Evolutionary conservation across 179 eudicot species (phyloP), one percentile per base, ranked within the genome.

Genomic region (Heliamphora pulchella): DNA sequence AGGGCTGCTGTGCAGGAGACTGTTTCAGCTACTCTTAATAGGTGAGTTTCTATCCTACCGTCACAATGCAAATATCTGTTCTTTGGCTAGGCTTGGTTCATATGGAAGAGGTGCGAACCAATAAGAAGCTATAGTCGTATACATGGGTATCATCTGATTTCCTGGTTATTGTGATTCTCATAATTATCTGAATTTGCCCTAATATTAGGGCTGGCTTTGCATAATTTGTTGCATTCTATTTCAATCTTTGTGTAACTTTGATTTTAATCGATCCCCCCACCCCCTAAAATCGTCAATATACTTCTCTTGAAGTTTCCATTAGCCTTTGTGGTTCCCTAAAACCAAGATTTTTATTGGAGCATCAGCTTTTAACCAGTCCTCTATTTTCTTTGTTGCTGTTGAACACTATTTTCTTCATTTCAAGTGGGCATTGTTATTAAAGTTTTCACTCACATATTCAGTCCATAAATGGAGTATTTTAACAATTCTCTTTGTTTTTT

Each of bases 1-100:
- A 93, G 80, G 82, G 98, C 98, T 85, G 90, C 97, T 83, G 91
- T 95, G 59, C 98, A 93, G 87, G 98, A 95, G 84, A 93, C 97
- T 80, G 98, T 95, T 78, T 95, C 98, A 64, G 98, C 98, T 83
- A 95, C 98, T 84, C 91, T 95, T 77, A 95, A 95, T 87, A 90
- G 98, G 98, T 95, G 84, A 89, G 68, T 84, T 81, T 85, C 79
- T 74, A 76, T 64, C 63, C 20, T 6, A 51, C 59, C 65, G 8
- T 65, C 1, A 50, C 44, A 48, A 18, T 70, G 76, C 81, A 51
- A 11, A 13, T 9, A 22, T 74, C 65, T 55, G 63, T 58, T 41
- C 64, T 31, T 4, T 75, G 67, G 41, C 0, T 59, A 9, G 1
- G 2, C 41, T 75, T 63, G 15, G 18, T 10, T 15, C 41, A 46